Evolutionary conservation across 2,329 filamentous ascomycete genomes (phyloP).

Genomic region (Escovopsis weberi): DNA sequence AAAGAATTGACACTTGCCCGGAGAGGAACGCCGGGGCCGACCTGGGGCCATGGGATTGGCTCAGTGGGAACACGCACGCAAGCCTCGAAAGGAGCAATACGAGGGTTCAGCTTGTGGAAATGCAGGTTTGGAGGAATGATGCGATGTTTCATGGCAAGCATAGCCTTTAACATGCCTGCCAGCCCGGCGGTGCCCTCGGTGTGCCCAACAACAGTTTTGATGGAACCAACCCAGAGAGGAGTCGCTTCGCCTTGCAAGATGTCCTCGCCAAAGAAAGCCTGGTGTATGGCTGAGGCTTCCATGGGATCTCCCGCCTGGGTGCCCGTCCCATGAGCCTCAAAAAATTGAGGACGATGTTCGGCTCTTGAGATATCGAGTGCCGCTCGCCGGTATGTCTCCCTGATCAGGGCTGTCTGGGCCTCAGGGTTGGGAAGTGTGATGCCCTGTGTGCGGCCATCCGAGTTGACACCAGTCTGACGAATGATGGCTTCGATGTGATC

Average conservation of each 20-base stretch:
- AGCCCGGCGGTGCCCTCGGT: neutral
- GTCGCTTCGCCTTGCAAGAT: neutral
- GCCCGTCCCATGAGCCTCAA: conserved; percentile 26
- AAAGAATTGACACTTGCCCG: conserved; percentile 14
- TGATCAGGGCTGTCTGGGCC: conserved; percentile 13
- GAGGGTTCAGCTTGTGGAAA: conserved; percentile 16
- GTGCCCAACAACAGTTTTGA: conserved; percentile 3
- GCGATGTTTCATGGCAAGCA: neutral
- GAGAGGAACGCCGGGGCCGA: neutral
- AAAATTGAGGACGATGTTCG: conserved; percentile 8
- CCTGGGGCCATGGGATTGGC: conserved; percentile 10
- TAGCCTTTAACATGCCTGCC: neutral
- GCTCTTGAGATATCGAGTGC: conserved; percentile 13
- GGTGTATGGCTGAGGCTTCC: conserved; percentile 1
- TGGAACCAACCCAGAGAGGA: conserved; percentile 8
- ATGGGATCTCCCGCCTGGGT: conserved; percentile 18
- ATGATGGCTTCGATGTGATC: conserved; percentile 24
- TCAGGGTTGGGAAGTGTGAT: conserved; percentile 17
- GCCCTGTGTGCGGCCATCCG: conserved; percentile 26
- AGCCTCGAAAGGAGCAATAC: conserved; percentile 11
- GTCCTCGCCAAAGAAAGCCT: neutral
- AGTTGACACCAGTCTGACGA: conserved; percentile 19
- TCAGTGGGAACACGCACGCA: conserved; percentile 10
- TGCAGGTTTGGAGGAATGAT: conserved; percentile 18
- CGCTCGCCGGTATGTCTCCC: conserved; percentile 14